Evolutionary conservation across 352 stramenopile species (phyloP), one percentile per base, ranked within the genome.

Genomic region (Phytophthora pinifolia): DNA sequence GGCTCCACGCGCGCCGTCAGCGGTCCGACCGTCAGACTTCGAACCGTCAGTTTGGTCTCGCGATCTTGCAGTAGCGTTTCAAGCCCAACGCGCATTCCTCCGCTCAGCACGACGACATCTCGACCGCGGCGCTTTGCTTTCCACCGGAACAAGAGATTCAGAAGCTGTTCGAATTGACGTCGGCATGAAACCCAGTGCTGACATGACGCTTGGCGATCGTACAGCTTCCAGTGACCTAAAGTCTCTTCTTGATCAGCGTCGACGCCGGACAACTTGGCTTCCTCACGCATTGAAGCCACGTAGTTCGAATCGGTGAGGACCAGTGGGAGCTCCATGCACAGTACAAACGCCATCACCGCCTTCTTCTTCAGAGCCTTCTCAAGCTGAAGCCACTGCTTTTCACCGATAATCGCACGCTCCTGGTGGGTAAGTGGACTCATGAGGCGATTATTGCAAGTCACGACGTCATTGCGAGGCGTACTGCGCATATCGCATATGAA

Each of bases 171-270:
- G 1, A 92, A 54, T 39, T 90, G 80, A 0, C 73, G 63, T 4
- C 75, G 79, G 33, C 83, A 92, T 9, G 62, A 74, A 6, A 89
- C 59, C 80, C 80, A 92, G 44, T 92, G 83, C 46, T 89, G 80
- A 15, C 42, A 44, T 20, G 88, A 10, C 8, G 65, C 39, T 14
- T 52, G 50, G n/a, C 78, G 64, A 61, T 91, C 79, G 59, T 92
- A 92, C 6, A 86, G 47, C 17, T 63, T 67, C 67, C 75, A 81
- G 7, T 71, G 47, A 32, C 62, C 62, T 34, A 22, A 34, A 30
- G 9, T 22, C 15, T 70, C 62, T 45, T 66, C 55, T 43, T 65
- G 48, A n/a, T 2, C 32, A 43, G 34, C 27, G 7, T 65, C 33
- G 17, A 41, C 8, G 6, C 46, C 31, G 2, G 44, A 54, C 35